Evolutionary conservation across 106 monocot genomes (phyloP).

Genomic region (Apostasia shenzhenica): DNA sequence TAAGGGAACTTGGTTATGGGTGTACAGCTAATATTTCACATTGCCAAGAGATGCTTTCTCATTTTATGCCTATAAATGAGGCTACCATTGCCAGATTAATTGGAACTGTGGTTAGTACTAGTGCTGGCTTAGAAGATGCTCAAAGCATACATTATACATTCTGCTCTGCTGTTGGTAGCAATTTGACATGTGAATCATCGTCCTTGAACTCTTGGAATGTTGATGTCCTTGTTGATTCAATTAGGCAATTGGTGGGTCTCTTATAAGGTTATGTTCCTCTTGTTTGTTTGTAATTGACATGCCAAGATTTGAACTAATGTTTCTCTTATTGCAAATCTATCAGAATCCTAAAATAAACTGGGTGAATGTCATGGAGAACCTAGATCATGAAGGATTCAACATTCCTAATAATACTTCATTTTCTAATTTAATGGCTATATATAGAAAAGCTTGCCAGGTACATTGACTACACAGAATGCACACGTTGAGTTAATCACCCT

Average conservation of each 20-base stretch:
- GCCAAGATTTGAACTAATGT: constrained; percentile 1
- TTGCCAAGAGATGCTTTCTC: constrained; percentile 76
- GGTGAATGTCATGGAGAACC: constrained; percentile 63
- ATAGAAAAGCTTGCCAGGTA: constrained; percentile 68
- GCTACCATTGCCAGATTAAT: constrained; percentile 64
- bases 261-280: background rate
- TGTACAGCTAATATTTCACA: constrained; percentile 56
- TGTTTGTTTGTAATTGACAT: background rate
- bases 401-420: constrained; percentile 77
- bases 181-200: constrained; percentile 37
- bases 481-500: background rate
- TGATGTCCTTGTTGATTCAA: constrained; percentile 83
- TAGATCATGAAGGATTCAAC: constrained; percentile 85
- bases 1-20: constrained; percentile 84
- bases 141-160: constrained; percentile 55
- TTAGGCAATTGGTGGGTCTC: constrained; percentile 72
- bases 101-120: constrained; percentile 49
- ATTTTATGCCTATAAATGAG: constrained; percentile 79
- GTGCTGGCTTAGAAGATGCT: constrained; percentile 55
- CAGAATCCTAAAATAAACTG: constrained; percentile 89
- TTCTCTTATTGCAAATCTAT: background rate
- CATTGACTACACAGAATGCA: background rate
- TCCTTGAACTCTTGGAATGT: constrained; percentile 64
- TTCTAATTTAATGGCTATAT: constrained; percentile 73
- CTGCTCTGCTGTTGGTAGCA: constrained; percentile 51